phyloP scores from a whole-genome alignment of 169 alveolate species.

The Plasmodium billcollinsi region DNA sequence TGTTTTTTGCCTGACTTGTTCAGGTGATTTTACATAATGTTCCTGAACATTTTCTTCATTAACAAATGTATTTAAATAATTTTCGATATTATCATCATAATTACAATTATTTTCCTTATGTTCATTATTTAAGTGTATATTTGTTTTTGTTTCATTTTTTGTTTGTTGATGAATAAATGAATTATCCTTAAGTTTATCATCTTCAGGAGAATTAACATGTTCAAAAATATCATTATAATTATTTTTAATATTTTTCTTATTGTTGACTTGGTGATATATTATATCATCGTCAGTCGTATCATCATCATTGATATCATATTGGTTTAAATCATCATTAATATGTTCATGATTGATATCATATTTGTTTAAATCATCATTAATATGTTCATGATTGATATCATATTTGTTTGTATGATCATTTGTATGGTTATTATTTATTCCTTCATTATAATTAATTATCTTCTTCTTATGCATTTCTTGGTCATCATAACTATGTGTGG shows the following conservation, averaged over 20 bases:
- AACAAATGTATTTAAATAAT: conserved; percentile 31
- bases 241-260: too few species aligned
- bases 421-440: background rate
- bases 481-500: background rate
- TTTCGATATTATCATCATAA: conserved; percentile 18
- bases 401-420: background rate
- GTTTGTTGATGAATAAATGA: background rate
- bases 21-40: background rate
- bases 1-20: background rate
- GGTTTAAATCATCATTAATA: too few species aligned
- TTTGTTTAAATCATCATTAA: background rate
- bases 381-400: background rate
- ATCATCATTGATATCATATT: background rate
- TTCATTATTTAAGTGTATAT: too few species aligned
- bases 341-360: background rate
- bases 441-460: background rate
- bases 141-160: background rate
- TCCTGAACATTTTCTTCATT: conserved; percentile 22
- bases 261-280: too few species aligned
- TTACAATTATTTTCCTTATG: background rate
- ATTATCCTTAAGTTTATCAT: background rate
- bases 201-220: background rate
- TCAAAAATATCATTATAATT: too few species aligned
- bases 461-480: background rate
- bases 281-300: background rate